Evolutionary conservation across 169 alveolate genomes (phyloP).

Genomic region (Perkinsus marinus): DNA sequence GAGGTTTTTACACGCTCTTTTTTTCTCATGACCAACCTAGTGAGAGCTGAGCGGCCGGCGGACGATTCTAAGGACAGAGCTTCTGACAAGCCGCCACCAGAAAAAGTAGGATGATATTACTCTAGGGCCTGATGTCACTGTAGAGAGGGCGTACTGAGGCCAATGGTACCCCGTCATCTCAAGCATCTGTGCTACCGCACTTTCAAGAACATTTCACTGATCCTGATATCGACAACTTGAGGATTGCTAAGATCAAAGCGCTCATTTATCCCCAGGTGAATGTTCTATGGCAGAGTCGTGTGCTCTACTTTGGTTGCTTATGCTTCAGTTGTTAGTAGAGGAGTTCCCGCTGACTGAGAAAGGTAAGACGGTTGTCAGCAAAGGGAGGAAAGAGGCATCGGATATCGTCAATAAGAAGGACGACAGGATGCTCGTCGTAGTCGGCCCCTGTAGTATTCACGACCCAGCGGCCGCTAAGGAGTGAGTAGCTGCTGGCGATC

Average conservation of each 20-base stretch:
- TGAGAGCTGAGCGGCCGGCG: too few species aligned
- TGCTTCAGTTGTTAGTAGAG: neutral
- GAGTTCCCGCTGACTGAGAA: neutral
- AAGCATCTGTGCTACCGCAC: neutral
- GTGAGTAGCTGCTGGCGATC: too few species aligned
- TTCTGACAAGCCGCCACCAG: too few species aligned
- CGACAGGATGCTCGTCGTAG: conserved; percentile 8
- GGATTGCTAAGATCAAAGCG: neutral
- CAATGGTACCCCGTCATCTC: neutral
- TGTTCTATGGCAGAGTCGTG: too few species aligned
- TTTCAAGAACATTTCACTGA: neutral
- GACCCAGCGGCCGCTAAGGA: conserved; percentile 21
- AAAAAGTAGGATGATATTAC: too few species aligned
- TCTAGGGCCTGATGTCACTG: too few species aligned
- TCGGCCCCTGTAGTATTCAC: conserved; percentile 21
- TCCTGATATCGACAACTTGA: neutral
- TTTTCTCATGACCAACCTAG: too few species aligned
- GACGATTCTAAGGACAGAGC: too few species aligned
- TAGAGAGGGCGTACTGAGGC: neutral
- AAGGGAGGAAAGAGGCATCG: neutral
- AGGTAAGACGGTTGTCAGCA: neutral
- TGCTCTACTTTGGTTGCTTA: neutral
- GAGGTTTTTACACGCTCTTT: too few species aligned
- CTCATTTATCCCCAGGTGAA: neutral
- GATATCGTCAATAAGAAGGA: neutral